A percentile compares a stretch with the other conserved stretches of the same genome.
Conservation (phyloP, 306 rosid genomes). For the Urtica urens region DNA sequence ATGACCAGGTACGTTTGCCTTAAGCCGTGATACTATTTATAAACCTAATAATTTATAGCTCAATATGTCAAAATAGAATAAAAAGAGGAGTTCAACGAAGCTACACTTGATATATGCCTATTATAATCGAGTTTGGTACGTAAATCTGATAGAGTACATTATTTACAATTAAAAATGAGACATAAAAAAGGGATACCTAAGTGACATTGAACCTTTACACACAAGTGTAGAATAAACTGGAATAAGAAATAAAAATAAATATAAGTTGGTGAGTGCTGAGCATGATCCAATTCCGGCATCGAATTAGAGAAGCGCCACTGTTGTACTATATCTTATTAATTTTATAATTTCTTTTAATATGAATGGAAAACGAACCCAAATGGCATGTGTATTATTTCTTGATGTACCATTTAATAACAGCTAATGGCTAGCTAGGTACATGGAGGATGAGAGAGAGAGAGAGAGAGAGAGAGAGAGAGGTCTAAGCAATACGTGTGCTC, state of each 20-base stretch:
- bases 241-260: background rate
- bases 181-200: background rate
- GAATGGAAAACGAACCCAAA: too few species aligned
- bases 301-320: background rate
- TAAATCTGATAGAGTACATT: too few species aligned
- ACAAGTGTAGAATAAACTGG: background rate
- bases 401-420: background rate
- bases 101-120: too few species aligned
- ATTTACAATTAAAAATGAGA: background rate
- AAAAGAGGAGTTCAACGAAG: too few species aligned
- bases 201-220: background rate
- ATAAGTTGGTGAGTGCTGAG: background rate
- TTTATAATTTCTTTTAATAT: background rate
- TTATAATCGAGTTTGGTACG: too few species aligned
- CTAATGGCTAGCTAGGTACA: slow-evolving; percentile 11
- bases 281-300: background rate
- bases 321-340: background rate
- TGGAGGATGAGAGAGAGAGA: too few species aligned
- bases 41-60: too few species aligned
- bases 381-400: background rate
- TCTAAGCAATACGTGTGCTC: slow-evolving; percentile 34
- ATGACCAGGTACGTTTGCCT: too few species aligned
- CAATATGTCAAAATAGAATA: too few species aligned
- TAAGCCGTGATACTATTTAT: too few species aligned
- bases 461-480: background rate